These are phyloP conservation scores for Mikania micrantha DNA, from an alignment of 129 eudicot species.

Conservation along the genomic window DNA sequence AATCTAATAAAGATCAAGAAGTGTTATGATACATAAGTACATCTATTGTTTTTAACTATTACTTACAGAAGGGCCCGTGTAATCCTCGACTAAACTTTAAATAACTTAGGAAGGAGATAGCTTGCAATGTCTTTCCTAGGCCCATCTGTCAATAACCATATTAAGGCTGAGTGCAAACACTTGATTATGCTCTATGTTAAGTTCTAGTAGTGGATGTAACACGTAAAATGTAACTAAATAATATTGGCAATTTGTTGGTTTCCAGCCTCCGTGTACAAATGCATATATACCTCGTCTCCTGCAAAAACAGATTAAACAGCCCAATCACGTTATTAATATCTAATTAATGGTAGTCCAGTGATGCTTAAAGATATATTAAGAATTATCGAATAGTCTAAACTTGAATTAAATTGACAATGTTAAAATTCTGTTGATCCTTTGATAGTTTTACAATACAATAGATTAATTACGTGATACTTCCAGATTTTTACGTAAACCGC, in stretches of 20 bases:
- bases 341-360: background rate
- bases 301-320: constrained; percentile 28
- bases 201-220: constrained; percentile 1
- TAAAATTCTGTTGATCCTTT: background rate
- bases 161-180: background rate
- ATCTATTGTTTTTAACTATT: background rate
- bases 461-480: too few relatives aligned
- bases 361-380: background rate
- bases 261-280: constrained; percentile 21
- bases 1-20: background rate
- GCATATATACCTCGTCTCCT: constrained; percentile 89
- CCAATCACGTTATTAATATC: background rate
- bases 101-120: constrained; percentile 73
- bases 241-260: background rate
- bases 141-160: constrained; percentile 70
- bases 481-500: too few relatives aligned
- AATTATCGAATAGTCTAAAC: background rate
- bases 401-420: background rate
- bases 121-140: constrained; percentile 95
- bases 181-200: background rate
- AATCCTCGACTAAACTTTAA: constrained; percentile 48
- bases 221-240: constrained; percentile 3
- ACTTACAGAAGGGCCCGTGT: constrained; percentile 88
- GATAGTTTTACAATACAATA: background rate
- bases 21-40: background rate